Base-by-base conservation (phyloP, 441 rosid species). In the Croton setiger region DNA sequence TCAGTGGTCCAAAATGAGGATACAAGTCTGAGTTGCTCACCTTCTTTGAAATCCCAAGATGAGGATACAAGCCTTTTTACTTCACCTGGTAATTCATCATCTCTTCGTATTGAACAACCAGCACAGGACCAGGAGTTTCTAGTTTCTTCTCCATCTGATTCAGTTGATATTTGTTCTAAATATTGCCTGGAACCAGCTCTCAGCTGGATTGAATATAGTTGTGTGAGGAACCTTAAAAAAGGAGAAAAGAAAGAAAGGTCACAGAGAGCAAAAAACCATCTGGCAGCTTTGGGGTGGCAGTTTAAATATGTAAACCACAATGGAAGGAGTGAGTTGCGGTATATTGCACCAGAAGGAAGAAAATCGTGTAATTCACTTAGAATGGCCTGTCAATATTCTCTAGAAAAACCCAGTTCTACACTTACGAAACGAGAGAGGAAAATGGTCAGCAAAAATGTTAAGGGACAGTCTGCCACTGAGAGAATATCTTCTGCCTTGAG, bases 201-300 rank as follows among this genome's bases (percentile, higher is more conserved):
- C 60, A 81, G 82, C 20, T 86, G 84, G 84, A 78, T 65, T 52
- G 68, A 11, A 13, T 67, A 53, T 68, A 76, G 72, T 67, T n/a
- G 2, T 5, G 60, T 75, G 59, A 69, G 67, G 69, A 64, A 48
- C 36, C 18, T 0, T 5, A 60, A 66, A 52, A 62, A 70, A 44
- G 66, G 41, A 36, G 5, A 27, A 8, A 66, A 39, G 37, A 73
- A 12, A 47, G 35, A 53, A 18, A 51, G 78, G 79, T 72, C 37
- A 55, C 57, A 37, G 66, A 79, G 77, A 68, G 88, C 81, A n/a
- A 89, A 57, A 72, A 74, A 71, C 71, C 86, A 89, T 67, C 86
- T 89, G 6, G 60, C 69, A 56, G 78, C 81, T n/a, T 49, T 79
- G 59, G 92, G 95, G 66, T 89, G 95, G 90, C 35, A 7, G 2